These are phyloP conservation scores for Symbiotaphrina buchneri DNA, from an alignment of 495 filamentous ascomycete species.

Conservation along the genomic window DNA sequence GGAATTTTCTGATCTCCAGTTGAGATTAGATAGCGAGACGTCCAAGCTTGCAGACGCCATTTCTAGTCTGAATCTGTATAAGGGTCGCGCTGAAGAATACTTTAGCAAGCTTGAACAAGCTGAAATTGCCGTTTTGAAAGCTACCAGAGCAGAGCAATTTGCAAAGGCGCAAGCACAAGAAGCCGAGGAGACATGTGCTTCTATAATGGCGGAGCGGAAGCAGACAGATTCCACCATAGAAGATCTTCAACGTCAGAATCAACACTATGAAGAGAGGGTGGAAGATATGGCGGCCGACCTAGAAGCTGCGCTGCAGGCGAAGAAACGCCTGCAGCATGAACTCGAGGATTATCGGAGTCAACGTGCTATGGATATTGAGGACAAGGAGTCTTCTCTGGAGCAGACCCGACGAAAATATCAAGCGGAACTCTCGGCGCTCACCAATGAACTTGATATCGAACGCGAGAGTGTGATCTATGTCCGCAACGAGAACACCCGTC, in stretches of 20 bases:
- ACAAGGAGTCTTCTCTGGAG: conserved; percentile 90
- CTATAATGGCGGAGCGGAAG: conserved; percentile 80
- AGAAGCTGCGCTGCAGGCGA: conserved; percentile 65
- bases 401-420: conserved; percentile 97
- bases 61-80: conserved; percentile 73
- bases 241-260: conserved; percentile 72
- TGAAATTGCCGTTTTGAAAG: conserved; percentile 86
- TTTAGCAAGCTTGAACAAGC: conserved; percentile 96
- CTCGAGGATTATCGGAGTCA: conserved; percentile 94
- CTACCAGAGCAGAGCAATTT: conserved; percentile 77
- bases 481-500: conserved; percentile 30
- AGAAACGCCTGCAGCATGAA: conserved; percentile 91
- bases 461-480: conserved; percentile 60
- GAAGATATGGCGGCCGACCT: conserved; percentile 86
- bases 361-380: conserved; percentile 86
- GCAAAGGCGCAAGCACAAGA: conserved; percentile 74
- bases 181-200: conserved; percentile 74
- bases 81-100: conserved; percentile 84
- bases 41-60: conserved; percentile 68
- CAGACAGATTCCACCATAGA: conserved; percentile 75
- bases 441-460: conserved; percentile 80
- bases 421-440: conserved; percentile 68
- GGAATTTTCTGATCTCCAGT: conserved; percentile 87
- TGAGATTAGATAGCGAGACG: conserved; percentile 71
- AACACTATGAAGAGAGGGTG: conserved; percentile 72